These are phyloP conservation scores for Globisporangium iwayamae DNA, from an alignment of 352 stramenopile genomes.

Conservation along the genomic window DNA sequence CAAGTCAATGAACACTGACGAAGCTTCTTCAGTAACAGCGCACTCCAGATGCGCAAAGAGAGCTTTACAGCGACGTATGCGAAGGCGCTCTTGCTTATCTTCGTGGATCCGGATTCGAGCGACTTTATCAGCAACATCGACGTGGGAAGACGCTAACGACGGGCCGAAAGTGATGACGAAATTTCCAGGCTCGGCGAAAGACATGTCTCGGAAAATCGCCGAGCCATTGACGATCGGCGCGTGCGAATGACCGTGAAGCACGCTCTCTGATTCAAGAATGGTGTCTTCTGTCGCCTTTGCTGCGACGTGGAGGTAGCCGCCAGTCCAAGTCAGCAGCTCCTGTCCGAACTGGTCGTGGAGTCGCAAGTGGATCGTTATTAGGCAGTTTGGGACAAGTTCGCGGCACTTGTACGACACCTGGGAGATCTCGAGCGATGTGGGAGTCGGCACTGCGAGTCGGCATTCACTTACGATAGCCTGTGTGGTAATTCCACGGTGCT, in stretches of 20 bases:
- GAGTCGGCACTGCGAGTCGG: constrained; percentile 17
- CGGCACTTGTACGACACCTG: constrained; percentile 44
- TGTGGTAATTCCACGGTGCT: constrained; percentile 17
- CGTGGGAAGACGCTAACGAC: constrained; percentile 10
- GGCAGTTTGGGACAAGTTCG: constrained; percentile 42
- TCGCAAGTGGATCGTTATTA: constrained; percentile 30
- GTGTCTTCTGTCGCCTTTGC: constrained; percentile 9
- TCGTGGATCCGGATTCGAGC: constrained; percentile 38
- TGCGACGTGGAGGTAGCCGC: constrained; percentile 25
- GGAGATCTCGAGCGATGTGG: constrained; percentile 38
- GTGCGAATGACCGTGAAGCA: constrained; percentile 10
- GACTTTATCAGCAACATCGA: constrained; percentile 25
- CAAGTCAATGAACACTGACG: not conserved
- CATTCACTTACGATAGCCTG: constrained; percentile 29
- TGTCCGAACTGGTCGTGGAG: constrained; percentile 59
- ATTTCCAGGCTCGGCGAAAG: constrained; percentile 36
- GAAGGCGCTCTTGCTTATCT: constrained; percentile 22
- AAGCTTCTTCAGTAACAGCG: not conserved
- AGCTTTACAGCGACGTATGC: constrained; percentile 23
- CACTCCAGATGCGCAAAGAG: constrained; percentile 37
- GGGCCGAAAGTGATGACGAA: constrained; percentile 37
- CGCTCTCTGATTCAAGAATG: not conserved
- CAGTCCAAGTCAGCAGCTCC: constrained; percentile 23
- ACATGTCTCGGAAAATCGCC: constrained; percentile 30
- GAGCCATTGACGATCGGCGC: constrained; percentile 35